Conservation (phyloP, 2,329 filamentous ascomycete species). For the Fonsecaea pugnacius region DNA sequence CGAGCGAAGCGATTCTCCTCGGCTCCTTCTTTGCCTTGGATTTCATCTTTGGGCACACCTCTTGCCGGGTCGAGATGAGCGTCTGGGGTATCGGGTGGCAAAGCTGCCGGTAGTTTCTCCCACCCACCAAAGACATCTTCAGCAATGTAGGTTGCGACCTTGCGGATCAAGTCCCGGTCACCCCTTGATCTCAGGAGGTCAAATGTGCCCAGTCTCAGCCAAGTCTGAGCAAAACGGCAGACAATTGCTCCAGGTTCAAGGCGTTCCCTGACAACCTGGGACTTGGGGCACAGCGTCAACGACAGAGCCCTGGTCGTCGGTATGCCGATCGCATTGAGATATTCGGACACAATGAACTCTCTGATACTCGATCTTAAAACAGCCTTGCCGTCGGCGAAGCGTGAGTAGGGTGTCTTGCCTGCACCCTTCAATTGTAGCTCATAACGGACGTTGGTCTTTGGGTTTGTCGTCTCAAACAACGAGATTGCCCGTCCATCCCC, state of each 20-base stretch:
- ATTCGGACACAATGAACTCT: slow-evolving; percentile 90
- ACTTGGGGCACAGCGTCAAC: slow-evolving; percentile 74
- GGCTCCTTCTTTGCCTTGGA: slow-evolving; percentile 69
- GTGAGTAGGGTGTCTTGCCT: slow-evolving; percentile 88
- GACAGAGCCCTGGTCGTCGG: slow-evolving; percentile 85
- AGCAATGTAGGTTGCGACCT: slow-evolving; percentile 78
- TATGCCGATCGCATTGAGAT: slow-evolving; percentile 79
- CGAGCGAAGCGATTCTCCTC: slow-evolving; percentile 86
- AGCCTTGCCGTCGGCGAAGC: slow-evolving; percentile 94
- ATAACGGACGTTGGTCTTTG: slow-evolving; percentile 71
- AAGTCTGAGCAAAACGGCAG: slow-evolving; percentile 84
- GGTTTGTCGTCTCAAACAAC: slow-evolving; percentile 85
- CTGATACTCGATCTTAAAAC: slow-evolving; percentile 90
- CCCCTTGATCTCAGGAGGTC: slow-evolving; percentile 84
- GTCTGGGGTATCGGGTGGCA: slow-evolving; percentile 47
- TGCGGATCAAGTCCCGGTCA: slow-evolving; percentile 73
- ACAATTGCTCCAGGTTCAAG: slow-evolving; percentile 92
- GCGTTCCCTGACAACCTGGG: slow-evolving; percentile 75
- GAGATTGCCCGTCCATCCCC: slow-evolving; percentile 95
- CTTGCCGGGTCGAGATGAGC: slow-evolving; percentile 49
- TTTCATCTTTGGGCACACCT: slow-evolving; percentile 59
- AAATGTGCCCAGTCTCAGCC: slow-evolving; percentile 94
- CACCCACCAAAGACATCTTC: slow-evolving; percentile 88
- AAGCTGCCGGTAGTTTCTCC: slow-evolving; percentile 73
- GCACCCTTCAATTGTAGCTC: slow-evolving; percentile 95